phyloP scores from a whole-genome alignment of 2,329 filamentous ascomycete species.

The Fusarium fracticaudum region DNA sequence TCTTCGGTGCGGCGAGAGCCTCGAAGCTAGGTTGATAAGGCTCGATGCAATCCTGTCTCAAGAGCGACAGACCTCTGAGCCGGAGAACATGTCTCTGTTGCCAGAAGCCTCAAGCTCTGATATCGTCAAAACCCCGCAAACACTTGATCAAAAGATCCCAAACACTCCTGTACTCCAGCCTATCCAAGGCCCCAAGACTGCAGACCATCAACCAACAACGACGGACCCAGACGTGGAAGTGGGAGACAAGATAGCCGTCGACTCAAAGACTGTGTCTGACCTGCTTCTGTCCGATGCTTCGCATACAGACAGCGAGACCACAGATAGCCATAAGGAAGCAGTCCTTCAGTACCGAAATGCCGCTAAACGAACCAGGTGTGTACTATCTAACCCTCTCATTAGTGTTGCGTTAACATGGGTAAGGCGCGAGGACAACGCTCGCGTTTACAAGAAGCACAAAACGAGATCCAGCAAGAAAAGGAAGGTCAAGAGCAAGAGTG shows the following conservation, averaged over 20 bases:
- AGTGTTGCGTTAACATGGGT: too few species aligned
- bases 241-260: neutral
- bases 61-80: neutral
- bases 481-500: neutral
- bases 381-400: too few species aligned
- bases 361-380: too few species aligned
- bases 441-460: too few species aligned
- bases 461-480: too few species aligned
- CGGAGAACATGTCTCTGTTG: neutral
- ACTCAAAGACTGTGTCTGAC: conserved; percentile 11
- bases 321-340: too few species aligned
- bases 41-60: neutral
- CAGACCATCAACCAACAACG: fast-evolving
- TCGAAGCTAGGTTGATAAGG: conserved; percentile 18
- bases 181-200: neutral
- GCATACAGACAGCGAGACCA: too few species aligned
- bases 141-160: neutral
- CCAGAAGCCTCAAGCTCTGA: conserved; percentile 14
- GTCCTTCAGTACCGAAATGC: too few species aligned
- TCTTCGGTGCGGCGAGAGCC: conserved; percentile 18
- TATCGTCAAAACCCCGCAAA: neutral
- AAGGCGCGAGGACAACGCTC: too few species aligned
- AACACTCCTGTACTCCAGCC: neutral
- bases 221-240: neutral
- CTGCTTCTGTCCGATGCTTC: neutral